phyloP scores from a whole-genome alignment of 2,329 filamentous ascomycete genomes.

The Fusarium xyrophilum region DNA sequence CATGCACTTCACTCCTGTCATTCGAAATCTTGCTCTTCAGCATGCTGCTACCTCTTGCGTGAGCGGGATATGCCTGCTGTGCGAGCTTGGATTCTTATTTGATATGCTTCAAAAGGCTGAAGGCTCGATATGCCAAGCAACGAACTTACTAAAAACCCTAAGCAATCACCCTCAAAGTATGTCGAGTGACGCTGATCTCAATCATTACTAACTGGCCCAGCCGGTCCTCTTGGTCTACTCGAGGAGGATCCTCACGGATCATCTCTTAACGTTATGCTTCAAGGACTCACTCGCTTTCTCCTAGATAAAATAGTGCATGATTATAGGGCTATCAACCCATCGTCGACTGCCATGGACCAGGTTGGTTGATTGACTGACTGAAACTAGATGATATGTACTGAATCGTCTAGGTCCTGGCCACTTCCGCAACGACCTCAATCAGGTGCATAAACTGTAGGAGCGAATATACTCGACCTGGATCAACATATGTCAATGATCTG shows the following conservation, averaged over 20 bases:
- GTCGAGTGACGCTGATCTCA: slow-evolving; percentile 18
- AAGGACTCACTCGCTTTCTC: slow-evolving; percentile 84
- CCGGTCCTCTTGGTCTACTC: slow-evolving; percentile 77
- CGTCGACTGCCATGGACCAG: slow-evolving; percentile 72
- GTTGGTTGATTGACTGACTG: slow-evolving; percentile 44
- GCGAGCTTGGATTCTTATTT: slow-evolving; percentile 93
- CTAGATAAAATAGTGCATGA: slow-evolving; percentile 81
- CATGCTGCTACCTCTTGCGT: slow-evolving; percentile 88
- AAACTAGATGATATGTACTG: not conserved
- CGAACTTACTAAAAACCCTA: slow-evolving; percentile 90
- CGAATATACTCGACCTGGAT: slow-evolving; percentile 81
- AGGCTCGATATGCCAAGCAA: slow-evolving; percentile 93
- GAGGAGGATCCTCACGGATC: slow-evolving; percentile 81
- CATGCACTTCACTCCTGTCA: slow-evolving; percentile 85
- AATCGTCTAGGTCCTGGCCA: slow-evolving; percentile 63
- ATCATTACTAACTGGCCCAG: slow-evolving; percentile 49
- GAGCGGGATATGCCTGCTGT: slow-evolving; percentile 83
- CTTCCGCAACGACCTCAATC: slow-evolving; percentile 75
- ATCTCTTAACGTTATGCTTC: slow-evolving; percentile 80
- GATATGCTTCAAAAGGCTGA: slow-evolving; percentile 98
- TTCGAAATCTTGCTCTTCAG: slow-evolving; percentile 86
- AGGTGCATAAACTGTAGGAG: slow-evolving; percentile 86
- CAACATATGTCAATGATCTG: slow-evolving; percentile 84
- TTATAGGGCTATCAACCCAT: slow-evolving; percentile 70
- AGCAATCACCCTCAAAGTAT: slow-evolving; percentile 79